These are phyloP conservation scores for Solanum hybrid DNA, from an alignment of 305 asterid genomes.

Conservation along the genomic window DNA sequence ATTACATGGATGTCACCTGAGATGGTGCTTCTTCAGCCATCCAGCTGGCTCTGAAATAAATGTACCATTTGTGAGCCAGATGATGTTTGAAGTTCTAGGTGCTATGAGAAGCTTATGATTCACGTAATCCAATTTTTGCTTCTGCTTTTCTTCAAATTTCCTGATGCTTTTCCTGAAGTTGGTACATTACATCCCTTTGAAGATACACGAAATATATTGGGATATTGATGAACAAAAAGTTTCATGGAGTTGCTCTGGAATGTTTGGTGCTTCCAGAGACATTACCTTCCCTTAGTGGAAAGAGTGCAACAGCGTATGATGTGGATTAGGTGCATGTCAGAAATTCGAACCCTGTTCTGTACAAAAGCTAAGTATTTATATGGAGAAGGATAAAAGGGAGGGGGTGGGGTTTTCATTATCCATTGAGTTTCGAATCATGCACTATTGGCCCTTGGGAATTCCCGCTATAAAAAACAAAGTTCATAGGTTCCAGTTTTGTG, in stretches of 20 bases:
- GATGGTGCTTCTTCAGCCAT: background rate
- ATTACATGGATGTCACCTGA: background rate
- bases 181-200: background rate
- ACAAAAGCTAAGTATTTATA: background rate
- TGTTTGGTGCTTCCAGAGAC: background rate
- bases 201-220: background rate
- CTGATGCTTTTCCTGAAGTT: background rate
- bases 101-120: background rate
- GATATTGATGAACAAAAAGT: background rate
- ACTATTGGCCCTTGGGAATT: background rate
- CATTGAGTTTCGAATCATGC: background rate
- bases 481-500: background rate
- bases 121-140: background rate
- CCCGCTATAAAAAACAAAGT: background rate
- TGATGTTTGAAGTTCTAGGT: background rate
- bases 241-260: background rate
- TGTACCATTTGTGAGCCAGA: background rate
- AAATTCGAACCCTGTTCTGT: background rate
- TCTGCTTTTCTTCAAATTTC: background rate
- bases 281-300: background rate
- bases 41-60: background rate
- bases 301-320: background rate
- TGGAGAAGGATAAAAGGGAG: background rate
- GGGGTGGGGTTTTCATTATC: background rate
- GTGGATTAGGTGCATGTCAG: background rate